Evolutionary conservation across 2,329 filamentous ascomycete genomes (phyloP), one percentile per base, ranked within the genome.

Genomic region (Penicillium sp.): DNA sequence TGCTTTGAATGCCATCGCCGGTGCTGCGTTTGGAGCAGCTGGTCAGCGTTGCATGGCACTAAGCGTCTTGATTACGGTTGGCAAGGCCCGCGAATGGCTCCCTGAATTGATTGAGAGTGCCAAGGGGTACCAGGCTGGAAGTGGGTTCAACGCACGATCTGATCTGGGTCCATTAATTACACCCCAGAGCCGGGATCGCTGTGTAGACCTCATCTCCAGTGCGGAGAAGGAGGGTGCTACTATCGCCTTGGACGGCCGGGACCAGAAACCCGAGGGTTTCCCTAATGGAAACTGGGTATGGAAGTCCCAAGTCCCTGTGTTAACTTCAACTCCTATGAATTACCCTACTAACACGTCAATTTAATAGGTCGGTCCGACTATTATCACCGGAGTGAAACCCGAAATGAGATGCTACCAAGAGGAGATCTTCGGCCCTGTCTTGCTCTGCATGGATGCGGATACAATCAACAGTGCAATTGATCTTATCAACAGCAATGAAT

Each of bases 401-500:
- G 78, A 84, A 70, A 86, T 86, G 84, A 79, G 77, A 66, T 86
- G 84, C 78, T 86, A 86, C 75, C 80, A 71, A 9, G 82, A 86
- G 70, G 84, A 87, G 63, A 86, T 87, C 69, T 86, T 87, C 69
- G 84, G 84, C 25, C 84, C 84, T 7, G 84, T 86, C 12, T 79
- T 86, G 41, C 82, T 86, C 60, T 85, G 82, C 73, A 68, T 86
- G 55, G 81, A 83, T 60, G 81, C 83, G 9, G 73, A 78, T 23
- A 83, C 82, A 13, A 77, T 85, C 62, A 82, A 86, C 64, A 82
- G 84, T 23, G 84, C 83, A 44, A 85, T 86, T 62, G 71, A 79
- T 13, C 74, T 86, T 57, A 85, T 86, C 75, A 87, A 87, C 70
- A 76, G 74, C 13, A 87, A 87, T 72, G 82, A 83, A 62, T 87